Conservation (phyloP, 306 rosid genomes). For the Quercus rubra region DNA sequence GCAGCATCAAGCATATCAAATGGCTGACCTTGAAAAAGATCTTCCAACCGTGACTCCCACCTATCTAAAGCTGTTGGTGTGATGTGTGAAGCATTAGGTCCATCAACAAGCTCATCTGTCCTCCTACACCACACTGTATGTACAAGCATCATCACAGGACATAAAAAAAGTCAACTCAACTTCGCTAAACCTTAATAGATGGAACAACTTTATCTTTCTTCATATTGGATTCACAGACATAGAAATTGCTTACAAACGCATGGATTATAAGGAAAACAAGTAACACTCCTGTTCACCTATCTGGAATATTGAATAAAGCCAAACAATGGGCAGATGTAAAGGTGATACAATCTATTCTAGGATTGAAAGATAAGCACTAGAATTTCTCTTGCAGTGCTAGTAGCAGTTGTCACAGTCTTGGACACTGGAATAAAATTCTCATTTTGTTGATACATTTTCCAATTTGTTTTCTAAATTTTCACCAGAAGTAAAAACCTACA, state of each 20-base stretch:
- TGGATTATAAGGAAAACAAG: background rate
- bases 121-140: slow-evolving; percentile 65
- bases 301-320: background rate
- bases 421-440: background rate
- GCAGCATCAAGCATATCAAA: slow-evolving; percentile 64
- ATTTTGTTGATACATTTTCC: background rate
- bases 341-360: background rate
- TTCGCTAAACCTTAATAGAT: background rate
- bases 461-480: background rate
- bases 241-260: slow-evolving; percentile 6
- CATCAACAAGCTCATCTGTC: slow-evolving; percentile 66
- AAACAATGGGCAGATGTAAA: background rate
- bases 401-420: background rate
- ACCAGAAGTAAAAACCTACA: background rate
- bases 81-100: slow-evolving; percentile 58
- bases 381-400: background rate
- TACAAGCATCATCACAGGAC: background rate
- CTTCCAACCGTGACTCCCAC: slow-evolving; percentile 61
- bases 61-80: slow-evolving; percentile 57
- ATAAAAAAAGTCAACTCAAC: background rate
- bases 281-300: background rate
- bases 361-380: background rate
- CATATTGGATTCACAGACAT: background rate
- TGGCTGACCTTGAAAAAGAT: slow-evolving; percentile 53
- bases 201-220: background rate